Percentiles rank a stretch among this genome's conserved stretches.
Conservation (phyloP, 2,329 filamentous ascomycete genomes). For the Sporothrix euskadiensis region DNA sequence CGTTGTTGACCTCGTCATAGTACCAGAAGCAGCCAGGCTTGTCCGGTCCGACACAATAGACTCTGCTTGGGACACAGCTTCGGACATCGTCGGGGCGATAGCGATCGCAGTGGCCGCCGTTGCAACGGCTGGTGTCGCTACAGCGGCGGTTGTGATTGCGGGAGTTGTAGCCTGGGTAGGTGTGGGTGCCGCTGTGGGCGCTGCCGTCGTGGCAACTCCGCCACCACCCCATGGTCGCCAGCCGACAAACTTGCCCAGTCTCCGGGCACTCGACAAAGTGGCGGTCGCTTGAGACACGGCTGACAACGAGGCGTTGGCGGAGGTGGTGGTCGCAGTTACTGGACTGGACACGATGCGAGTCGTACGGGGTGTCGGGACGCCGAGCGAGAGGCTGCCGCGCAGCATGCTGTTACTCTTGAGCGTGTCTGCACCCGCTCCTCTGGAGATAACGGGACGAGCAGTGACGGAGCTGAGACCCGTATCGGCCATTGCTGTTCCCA, state of each 20-base stretch:
- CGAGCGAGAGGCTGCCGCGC: constrained; percentile 53
- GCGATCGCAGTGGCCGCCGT: background rate
- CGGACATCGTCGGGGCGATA: background rate
- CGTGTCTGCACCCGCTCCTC: constrained; percentile 39
- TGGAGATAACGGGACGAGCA: constrained; percentile 59
- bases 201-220: background rate
- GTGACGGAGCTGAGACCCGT: constrained; percentile 60
- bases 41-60: background rate
- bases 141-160: background rate
- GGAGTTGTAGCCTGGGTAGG: background rate
- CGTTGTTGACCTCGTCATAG: background rate
- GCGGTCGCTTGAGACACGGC: constrained; percentile 15
- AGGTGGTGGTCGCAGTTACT: background rate
- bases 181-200: background rate
- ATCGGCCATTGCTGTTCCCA: constrained; percentile 56
- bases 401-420: constrained; percentile 58
- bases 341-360: constrained; percentile 35
- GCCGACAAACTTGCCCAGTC: constrained; percentile 37
- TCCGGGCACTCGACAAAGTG: background rate
- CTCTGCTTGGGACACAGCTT: background rate
- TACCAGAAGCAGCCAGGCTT: background rate
- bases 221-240: constrained; percentile 48
- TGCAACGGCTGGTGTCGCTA: background rate
- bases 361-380: constrained; percentile 40
- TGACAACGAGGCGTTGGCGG: constrained; percentile 30